These are phyloP conservation scores for Knoxdaviesia proteae DNA, from an alignment of 2,329 filamentous ascomycete genomes.

Conservation along the genomic window DNA sequence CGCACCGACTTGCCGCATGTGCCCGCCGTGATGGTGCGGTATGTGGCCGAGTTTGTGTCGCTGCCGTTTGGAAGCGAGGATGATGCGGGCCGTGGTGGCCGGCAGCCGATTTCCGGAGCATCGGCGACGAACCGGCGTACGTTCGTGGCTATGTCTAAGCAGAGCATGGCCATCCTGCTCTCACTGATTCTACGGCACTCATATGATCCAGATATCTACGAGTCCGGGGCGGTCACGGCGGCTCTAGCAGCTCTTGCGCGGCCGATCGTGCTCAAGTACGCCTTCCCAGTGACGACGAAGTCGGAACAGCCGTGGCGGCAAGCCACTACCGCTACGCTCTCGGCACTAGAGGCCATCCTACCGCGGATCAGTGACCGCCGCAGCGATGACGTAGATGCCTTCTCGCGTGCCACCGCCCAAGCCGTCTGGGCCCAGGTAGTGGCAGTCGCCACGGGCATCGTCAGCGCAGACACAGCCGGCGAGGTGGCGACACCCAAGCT, in stretches of 20 bases:
- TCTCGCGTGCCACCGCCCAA: conserved; percentile 24
- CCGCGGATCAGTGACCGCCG: conserved; percentile 22
- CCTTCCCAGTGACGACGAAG: conserved; percentile 51
- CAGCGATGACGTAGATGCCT: conserved; percentile 18
- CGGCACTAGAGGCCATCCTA: conserved; percentile 46
- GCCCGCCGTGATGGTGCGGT: conserved; percentile 44
- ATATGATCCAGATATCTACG: conserved; percentile 45
- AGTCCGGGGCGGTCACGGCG: conserved; percentile 41
- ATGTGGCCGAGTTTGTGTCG: conserved; percentile 49
- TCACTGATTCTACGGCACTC: conserved; percentile 37
- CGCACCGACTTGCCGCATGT: conserved; percentile 43
- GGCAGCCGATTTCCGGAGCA: conserved; percentile 7
- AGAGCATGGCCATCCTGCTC: conserved; percentile 51
- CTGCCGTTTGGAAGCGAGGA: conserved; percentile 36
- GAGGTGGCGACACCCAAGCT: conserved; percentile 18
- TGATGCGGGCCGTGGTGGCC: conserved; percentile 13
- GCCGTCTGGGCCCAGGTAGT: conserved; percentile 53
- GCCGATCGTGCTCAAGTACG: conserved; percentile 63
- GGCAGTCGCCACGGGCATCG: conserved; percentile 44
- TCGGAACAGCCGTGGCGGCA: conserved; percentile 57
- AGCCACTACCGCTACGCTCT: conserved; percentile 50
- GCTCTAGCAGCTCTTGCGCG: conserved; percentile 46
- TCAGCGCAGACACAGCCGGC: conserved; percentile 32
- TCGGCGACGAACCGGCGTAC: conserved; percentile 35
- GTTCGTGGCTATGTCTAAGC: conserved; percentile 76